These are phyloP conservation scores for Senna tora DNA, from an alignment of 306 rosid genomes.

Conservation along the genomic window DNA sequence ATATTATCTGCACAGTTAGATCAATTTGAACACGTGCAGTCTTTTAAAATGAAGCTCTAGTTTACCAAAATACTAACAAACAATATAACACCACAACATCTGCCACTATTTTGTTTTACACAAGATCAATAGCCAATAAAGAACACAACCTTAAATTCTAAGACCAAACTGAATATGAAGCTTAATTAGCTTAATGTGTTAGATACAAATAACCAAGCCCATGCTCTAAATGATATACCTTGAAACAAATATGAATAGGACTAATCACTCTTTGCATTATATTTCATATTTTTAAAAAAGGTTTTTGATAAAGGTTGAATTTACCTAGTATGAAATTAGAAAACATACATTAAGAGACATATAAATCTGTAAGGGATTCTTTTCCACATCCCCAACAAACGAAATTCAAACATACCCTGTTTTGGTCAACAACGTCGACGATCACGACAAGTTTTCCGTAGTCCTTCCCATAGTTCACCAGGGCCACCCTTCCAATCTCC, in stretches of 20 bases:
- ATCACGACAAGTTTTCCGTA: slow-evolving; percentile 52
- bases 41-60: background rate
- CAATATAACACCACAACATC: no score
- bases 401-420: slow-evolving; percentile 35
- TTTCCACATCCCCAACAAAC: background rate
- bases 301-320: no score
- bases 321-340: no score
- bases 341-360: background rate
- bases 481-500: slow-evolving; percentile 57
- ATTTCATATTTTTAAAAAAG: background rate
- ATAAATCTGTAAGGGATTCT: background rate
- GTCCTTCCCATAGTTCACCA: slow-evolving; percentile 56
- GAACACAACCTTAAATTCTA: background rate
- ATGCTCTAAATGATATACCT: background rate
- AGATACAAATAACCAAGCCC: background rate
- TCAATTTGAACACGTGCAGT: background rate
- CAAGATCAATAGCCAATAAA: background rate
- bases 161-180: background rate
- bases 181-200: background rate
- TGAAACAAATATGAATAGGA: background rate
- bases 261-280: background rate
- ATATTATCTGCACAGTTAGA: background rate
- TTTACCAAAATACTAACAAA: no score
- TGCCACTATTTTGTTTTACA: no score
- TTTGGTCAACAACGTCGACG: slow-evolving; percentile 56